Conservation (phyloP, 768 basidiomycete genomes). For the Peribolospora baueri region DNA sequence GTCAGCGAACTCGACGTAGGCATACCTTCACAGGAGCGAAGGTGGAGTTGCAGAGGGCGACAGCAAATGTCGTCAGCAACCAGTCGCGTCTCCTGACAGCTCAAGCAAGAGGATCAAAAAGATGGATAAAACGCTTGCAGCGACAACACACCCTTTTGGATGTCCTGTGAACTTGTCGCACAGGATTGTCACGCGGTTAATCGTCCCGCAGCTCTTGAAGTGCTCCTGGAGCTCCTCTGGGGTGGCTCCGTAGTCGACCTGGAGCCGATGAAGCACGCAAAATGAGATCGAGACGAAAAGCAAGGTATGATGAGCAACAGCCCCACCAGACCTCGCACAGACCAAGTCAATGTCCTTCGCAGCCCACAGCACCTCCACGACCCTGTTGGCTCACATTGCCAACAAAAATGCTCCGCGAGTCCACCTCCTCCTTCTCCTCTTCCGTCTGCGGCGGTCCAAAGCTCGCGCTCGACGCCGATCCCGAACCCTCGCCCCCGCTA, state of each 20-base stretch:
- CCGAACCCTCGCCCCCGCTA: conserved; percentile 3
- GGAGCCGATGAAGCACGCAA: background rate
- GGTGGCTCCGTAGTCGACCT: conserved; percentile 95
- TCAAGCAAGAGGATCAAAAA: conserved; percentile 5
- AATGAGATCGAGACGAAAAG: background rate
- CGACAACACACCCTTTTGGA: conserved; percentile 60
- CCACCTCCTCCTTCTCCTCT: conserved; percentile 59
- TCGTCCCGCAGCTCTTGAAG: conserved; percentile 90
- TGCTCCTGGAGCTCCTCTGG: conserved; percentile 96
- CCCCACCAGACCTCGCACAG: background rate
- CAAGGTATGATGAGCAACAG: too few relatives aligned
- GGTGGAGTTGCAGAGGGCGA: background rate
- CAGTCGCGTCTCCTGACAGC: background rate
- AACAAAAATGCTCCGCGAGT: conserved; percentile 71
- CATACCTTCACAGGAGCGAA: conserved; percentile 35
- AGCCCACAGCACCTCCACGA: background rate
- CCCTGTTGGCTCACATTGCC: conserved; percentile 52
- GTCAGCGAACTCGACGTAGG: conserved; percentile 96
- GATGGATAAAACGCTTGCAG: conserved; percentile 1
- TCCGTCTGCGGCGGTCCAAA: conserved; percentile 42
- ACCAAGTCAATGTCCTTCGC: background rate
- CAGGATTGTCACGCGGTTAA: conserved; percentile 94
- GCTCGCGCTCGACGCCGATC: conserved; percentile 34
- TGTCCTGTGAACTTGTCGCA: conserved; percentile 99
- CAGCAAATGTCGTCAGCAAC: background rate